Conservation (phyloP, 2,329 filamentous ascomycete genomes). For the Didymella pomorum region DNA sequence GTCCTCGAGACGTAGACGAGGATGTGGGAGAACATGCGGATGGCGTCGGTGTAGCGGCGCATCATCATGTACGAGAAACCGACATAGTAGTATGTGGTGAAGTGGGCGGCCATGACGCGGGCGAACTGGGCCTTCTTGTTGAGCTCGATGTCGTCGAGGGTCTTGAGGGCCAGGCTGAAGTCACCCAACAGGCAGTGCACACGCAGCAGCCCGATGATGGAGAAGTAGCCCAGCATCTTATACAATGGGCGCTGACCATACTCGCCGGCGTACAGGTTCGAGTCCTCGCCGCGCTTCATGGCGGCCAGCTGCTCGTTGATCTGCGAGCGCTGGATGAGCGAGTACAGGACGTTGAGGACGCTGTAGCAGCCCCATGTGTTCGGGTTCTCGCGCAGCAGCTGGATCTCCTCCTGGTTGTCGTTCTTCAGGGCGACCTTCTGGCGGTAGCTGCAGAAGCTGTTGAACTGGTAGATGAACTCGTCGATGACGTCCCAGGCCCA, state of each 20-base stretch:
- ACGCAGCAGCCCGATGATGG: constrained; percentile 94
- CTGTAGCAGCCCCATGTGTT: constrained; percentile 99
- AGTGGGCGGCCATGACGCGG: constrained; percentile 98
- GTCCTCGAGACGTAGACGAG: constrained; percentile 97
- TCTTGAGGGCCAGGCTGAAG: constrained; percentile 98
- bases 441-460: constrained; percentile 97
- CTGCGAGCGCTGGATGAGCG: constrained; percentile 96
- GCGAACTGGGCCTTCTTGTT: constrained; percentile 99
- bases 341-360: constrained; percentile 98
- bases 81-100: constrained; percentile 99
- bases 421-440: constrained; percentile 84
- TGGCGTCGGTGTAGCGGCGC: constrained; percentile 98
- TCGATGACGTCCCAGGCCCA: constrained; percentile 99
- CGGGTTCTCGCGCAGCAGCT: constrained; percentile 91
- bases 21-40: constrained; percentile 99
- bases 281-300: constrained; percentile 93
- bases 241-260: constrained; percentile 95
- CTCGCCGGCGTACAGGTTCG: constrained; percentile 85
- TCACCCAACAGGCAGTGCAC: constrained; percentile 97
- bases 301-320: constrained; percentile 97
- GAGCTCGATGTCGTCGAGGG: constrained; percentile 97
- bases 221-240: constrained; percentile 99
- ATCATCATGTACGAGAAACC: constrained; percentile 99
- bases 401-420: constrained; percentile 90
- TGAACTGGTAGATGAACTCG: constrained; percentile 99